phyloP scores from a whole-genome alignment of 2,329 filamentous ascomycete genomes.

The Gyromitra esculenta region DNA sequence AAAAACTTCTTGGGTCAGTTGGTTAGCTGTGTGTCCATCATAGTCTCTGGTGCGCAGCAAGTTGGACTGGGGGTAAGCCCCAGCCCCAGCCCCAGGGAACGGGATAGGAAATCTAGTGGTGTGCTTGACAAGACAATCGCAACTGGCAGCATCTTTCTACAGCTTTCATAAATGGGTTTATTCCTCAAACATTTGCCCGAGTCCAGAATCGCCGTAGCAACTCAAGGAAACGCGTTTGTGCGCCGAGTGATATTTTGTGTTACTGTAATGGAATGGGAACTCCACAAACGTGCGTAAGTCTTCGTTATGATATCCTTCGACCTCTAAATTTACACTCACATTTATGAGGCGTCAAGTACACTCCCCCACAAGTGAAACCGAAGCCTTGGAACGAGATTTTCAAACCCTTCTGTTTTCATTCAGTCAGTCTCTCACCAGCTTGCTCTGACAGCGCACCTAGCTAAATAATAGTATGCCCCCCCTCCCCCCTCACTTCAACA shows the following conservation, averaged over 20 bases:
- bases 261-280: neutral
- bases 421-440: neutral
- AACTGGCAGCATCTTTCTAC: too few species aligned
- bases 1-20: neutral
- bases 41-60: neutral
- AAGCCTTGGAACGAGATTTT: neutral
- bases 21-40: neutral
- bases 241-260: conserved; percentile 9
- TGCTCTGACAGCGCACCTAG: neutral
- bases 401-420: neutral
- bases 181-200: too few species aligned
- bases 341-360: neutral
- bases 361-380: neutral
- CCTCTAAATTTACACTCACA: neutral
- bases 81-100: neutral
- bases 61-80: neutral
- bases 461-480: conserved; percentile 12
- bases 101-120: too few species aligned
- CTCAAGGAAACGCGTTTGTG: too few species aligned
- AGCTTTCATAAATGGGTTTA: too few species aligned
- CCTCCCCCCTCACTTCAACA: neutral
- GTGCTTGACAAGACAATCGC: too few species aligned
- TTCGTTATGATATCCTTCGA: neutral
- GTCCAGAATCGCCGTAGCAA: too few species aligned
- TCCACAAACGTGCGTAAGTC: neutral